A percentile compares a stretch with the other conserved stretches of the same genome.
phyloP scores from a whole-genome alignment of 305 asterid species.

The Fraxinus ornus region DNA sequence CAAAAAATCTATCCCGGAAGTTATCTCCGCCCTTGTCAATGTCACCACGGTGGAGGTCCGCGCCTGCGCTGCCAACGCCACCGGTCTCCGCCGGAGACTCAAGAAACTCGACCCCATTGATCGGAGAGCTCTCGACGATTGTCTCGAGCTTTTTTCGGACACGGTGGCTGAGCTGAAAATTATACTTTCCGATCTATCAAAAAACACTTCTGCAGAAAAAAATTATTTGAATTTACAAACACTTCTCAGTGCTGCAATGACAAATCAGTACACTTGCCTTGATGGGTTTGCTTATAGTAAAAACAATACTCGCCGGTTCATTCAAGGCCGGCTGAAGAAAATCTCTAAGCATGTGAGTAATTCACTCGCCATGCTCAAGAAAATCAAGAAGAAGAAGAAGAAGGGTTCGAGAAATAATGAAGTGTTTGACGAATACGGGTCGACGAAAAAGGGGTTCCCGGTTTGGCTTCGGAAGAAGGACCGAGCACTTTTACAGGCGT shows the following conservation, averaged over 20 bases:
- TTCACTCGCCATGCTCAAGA: slow-evolving; percentile 74
- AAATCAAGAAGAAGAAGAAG: slow-evolving; percentile 36
- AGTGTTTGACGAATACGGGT: slow-evolving; percentile 40
- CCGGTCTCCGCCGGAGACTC: slow-evolving; percentile 52
- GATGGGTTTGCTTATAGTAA: slow-evolving; percentile 71
- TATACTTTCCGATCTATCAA: slow-evolving; percentile 42
- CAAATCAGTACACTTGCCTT: slow-evolving; percentile 78
- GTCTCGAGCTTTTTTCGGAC: slow-evolving; percentile 59
- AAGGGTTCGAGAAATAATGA: not conserved
- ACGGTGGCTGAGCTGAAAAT: slow-evolving; percentile 48
- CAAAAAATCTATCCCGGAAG: slow-evolving; percentile 56
- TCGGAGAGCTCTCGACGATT: slow-evolving; percentile 70
- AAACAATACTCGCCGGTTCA: slow-evolving; percentile 45
- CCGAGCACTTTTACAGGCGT: slow-evolving; percentile 56
- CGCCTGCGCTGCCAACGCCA: slow-evolving; percentile 48
- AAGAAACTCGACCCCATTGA: slow-evolving; percentile 52
- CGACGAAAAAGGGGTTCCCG: slow-evolving; percentile 49
- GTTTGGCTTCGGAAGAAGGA: slow-evolving; percentile 61
- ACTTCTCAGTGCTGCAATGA: slow-evolving; percentile 84
- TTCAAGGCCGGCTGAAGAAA: slow-evolving; percentile 46
- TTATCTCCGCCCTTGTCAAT: slow-evolving; percentile 66
- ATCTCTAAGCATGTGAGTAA: slow-evolving; percentile 81
- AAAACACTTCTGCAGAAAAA: slow-evolving; percentile 28
- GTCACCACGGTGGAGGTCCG: slow-evolving; percentile 62
- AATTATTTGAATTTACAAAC: slow-evolving; percentile 57